Evolutionary conservation across 768 basidiomycete genomes (phyloP), one percentile per base, ranked within the genome.

Genomic region (Kwoniella sp.): DNA sequence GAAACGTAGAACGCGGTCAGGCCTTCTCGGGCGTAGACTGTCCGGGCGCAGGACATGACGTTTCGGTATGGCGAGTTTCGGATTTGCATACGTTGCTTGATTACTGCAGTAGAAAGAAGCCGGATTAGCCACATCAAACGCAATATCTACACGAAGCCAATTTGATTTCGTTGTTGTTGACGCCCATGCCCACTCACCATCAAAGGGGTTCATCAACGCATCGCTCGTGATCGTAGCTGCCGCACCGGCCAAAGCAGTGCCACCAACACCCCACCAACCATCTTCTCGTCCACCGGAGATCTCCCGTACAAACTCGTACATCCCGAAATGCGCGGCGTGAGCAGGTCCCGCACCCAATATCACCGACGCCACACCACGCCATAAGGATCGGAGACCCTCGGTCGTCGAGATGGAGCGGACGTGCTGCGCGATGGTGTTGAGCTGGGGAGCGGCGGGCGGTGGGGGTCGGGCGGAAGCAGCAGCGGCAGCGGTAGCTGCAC

Each of bases 1-100:
- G 96, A 99, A 64, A 99, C 88, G 82, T 97, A 99, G 85, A 99
- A 98, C 9, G 96, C 96, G 38, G 82, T 73, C 52, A 96, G 79
- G 41, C 96, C 96, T 82, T 99, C 96, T 37, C 83, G 87, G 50
- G 82, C 85, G 82, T 92, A 93, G 57, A 99, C 90, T 13, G 88
- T 88, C 25, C 86, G 85, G 62, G 93, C 92, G 72, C 93, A 93
- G n/a, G 87, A 86, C 70, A 89, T 82, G 48, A 94, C 91, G 38
- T 91, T 92, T 51, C 89, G 89, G 82, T 92, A 93, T 79, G 90
- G 85, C 2, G 96, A 98, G 77, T 90, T 87, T 83, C 94, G 93
- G 62, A 98, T 85, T 82, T 99, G 96, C 96, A 99, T 97, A 57
- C 96, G 88, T 84, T 99, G 96, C 83, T 99, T 99, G 84, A 99